Evolutionary conservation across 371 early-diverging fungal species (phyloP).

Genomic region (Rhizopus delemar): DNA sequence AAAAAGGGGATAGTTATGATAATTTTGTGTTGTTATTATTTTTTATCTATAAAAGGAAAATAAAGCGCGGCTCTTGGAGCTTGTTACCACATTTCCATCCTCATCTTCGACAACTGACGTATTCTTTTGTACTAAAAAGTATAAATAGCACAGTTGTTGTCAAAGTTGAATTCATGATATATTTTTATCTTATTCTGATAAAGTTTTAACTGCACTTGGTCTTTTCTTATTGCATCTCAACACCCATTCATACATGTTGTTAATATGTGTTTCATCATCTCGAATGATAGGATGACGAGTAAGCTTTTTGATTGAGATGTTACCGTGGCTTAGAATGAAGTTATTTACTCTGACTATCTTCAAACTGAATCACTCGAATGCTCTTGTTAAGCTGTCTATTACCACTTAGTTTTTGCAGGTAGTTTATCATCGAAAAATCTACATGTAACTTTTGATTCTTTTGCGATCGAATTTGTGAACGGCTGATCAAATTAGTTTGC

Average conservation of each 20-base stretch:
- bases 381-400: constrained; percentile 7
- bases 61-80: no score
- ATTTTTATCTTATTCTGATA: no score
- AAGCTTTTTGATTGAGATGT: constrained; percentile 8
- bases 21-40: no score
- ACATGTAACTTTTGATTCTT: constrained; percentile 7
- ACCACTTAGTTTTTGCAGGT: neutral
- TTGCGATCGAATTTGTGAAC: neutral
- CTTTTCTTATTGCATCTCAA: no score
- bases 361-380: constrained; percentile 7
- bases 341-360: constrained; percentile 2
- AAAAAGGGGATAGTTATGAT: no score
- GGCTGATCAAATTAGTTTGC: constrained; percentile 7
- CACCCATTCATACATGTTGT: constrained; percentile 10
- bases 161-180: no score
- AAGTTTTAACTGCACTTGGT: no score
- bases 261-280: constrained; percentile 8
- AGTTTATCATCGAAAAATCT: constrained; percentile 6
- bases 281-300: neutral
- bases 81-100: no score
- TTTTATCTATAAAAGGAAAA: no score
- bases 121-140: no score
- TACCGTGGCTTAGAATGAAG: constrained; percentile 8
- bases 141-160: no score
- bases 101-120: no score